Conservation (phyloP, 2,329 filamentous ascomycete genomes). For the Dissoconium aciculare region DNA sequence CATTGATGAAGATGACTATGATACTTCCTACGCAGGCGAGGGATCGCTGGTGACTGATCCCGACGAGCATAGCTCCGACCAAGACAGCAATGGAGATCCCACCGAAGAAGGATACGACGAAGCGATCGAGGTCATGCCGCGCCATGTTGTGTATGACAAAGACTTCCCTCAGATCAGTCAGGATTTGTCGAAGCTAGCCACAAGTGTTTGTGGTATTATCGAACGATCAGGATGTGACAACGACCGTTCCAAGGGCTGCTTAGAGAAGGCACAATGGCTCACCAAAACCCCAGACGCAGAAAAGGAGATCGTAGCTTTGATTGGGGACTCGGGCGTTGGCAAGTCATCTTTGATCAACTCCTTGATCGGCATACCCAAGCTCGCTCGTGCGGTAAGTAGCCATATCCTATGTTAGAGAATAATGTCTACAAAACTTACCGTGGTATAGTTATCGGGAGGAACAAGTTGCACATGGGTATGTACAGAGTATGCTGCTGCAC, state of each 20-base stretch:
- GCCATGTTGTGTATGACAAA: background rate
- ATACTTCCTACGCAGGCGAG: no score
- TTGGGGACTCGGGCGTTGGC: slow-evolving; percentile 13
- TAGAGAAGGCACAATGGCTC: background rate
- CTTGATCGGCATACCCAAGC: slow-evolving; percentile 7
- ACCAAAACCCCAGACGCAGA: slow-evolving; percentile 3
- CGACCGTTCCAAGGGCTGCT: background rate
- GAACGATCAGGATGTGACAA: background rate
- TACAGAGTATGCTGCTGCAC: slow-evolving; percentile 6
- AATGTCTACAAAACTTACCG: slow-evolving; percentile 2
- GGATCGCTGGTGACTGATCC: no score
- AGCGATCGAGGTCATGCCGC: background rate
- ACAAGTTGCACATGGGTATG: slow-evolving; percentile 11
- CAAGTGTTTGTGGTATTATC: background rate
- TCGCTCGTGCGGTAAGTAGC: slow-evolving; percentile 11
- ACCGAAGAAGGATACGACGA: no score
- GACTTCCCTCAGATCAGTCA: background rate
- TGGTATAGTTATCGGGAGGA: slow-evolving; percentile 5
- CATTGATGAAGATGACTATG: no score
- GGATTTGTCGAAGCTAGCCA: background rate
- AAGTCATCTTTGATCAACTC: slow-evolving; percentile 18
- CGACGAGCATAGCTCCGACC: no score
- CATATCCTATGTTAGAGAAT: background rate
- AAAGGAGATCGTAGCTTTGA: slow-evolving; percentile 7
- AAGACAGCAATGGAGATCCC: no score